Evolutionary conservation across 495 filamentous ascomycete genomes (phyloP).

Genomic region (Penicillium nucicola): DNA sequence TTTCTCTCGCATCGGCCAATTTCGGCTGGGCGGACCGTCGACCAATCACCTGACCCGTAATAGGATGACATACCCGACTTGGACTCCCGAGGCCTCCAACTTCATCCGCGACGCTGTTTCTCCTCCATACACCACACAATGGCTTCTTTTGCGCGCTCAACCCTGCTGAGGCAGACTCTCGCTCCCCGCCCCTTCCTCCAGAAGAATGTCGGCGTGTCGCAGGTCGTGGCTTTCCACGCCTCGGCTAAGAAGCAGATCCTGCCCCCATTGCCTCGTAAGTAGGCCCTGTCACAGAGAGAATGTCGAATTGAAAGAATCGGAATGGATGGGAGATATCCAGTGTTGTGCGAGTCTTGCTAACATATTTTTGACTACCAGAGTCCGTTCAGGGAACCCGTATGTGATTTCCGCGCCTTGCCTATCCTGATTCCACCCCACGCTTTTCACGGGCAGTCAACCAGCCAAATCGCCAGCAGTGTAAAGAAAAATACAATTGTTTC

Average conservation of each 20-base stretch:
- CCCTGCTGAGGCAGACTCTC: conserved; percentile 37
- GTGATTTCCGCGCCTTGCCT: conserved; percentile 19
- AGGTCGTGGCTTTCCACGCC: conserved; percentile 69
- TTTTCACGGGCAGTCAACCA: background rate
- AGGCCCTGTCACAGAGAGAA: conserved; percentile 1
- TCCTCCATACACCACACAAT: conserved; percentile 32
- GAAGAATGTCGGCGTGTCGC: conserved; percentile 41
- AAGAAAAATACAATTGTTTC: background rate
- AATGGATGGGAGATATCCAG: background rate
- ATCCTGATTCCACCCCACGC: conserved; percentile 1
- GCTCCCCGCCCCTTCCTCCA: conserved; percentile 36
- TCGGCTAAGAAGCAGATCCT: conserved; percentile 65
- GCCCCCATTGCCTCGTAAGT: conserved; percentile 66
- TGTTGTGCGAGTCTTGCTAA: conserved; percentile 19
- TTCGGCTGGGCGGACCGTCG: conserved; percentile 40
- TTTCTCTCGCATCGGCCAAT: conserved; percentile 40
- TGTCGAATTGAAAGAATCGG: background rate
- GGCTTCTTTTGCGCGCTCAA: conserved; percentile 44
- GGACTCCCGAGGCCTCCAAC: conserved; percentile 46
- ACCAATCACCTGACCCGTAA: conserved; percentile 42
- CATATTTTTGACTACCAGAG: conserved; percentile 50
- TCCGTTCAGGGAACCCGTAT: conserved; percentile 74
- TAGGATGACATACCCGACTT: conserved; percentile 43
- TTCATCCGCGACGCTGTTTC: conserved; percentile 28
- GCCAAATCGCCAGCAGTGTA: background rate